A percentile compares a stretch with the other conserved stretches of the same genome.
Evolutionary conservation across 306 rosid species (phyloP).

Genomic region (Lagenaria siceraria): DNA sequence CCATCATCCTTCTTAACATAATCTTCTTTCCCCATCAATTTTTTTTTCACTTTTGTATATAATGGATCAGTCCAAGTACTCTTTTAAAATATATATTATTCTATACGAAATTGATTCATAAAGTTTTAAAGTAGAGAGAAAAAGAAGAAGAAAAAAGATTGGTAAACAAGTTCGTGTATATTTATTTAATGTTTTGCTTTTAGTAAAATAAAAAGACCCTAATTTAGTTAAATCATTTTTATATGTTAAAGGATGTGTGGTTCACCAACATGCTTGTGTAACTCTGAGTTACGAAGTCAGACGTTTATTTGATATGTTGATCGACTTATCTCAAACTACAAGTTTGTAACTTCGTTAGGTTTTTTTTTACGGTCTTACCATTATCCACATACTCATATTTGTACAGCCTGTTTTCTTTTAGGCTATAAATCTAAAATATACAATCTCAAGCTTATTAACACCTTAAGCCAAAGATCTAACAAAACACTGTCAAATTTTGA

Average conservation of each 20-base stretch:
- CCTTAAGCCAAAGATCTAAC: neutral
- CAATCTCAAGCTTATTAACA: neutral
- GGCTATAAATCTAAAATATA: neutral
- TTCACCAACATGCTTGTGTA: neutral
- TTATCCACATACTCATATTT: neutral
- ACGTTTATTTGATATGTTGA: neutral
- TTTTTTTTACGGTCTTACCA: too few species aligned
- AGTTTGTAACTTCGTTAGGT: neutral
- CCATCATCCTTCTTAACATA: neutral
- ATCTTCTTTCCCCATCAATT: neutral
- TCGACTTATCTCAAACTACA: neutral
- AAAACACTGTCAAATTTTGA: neutral
- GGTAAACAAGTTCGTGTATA: neutral
- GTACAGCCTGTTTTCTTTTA: neutral
- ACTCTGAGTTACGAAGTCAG: neutral
- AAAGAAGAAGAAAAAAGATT: neutral
- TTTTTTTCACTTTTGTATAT: neutral
- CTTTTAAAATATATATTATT: neutral
- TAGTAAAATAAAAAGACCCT: neutral
- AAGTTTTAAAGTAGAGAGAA: neutral
- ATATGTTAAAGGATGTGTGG: too few species aligned
- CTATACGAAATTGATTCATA: neutral
- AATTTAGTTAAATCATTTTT: neutral
- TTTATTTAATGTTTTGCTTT: neutral
- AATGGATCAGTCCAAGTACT: neutral